Conservation (phyloP, 805 yeast species). For the Maudiozyma turicensis region DNA sequence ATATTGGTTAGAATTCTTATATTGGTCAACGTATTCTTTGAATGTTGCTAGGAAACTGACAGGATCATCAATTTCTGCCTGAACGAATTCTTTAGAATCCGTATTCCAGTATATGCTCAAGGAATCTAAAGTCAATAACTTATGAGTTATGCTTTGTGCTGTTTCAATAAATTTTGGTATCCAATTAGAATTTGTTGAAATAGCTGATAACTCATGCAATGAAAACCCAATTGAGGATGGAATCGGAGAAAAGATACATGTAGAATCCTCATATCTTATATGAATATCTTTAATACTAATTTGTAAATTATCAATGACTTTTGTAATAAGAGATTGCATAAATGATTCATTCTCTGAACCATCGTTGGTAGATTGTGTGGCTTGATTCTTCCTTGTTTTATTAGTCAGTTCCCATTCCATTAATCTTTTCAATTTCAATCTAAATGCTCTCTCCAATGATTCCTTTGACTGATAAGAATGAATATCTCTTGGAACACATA, state of each 20-base stretch:
- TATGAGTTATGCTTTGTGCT: slow-evolving; percentile 56
- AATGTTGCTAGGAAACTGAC: not conserved
- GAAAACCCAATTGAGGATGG: slow-evolving; percentile 83
- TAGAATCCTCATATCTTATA: slow-evolving; percentile 78
- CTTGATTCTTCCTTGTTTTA: slow-evolving; percentile 32
- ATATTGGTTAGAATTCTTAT: slow-evolving; percentile 34
- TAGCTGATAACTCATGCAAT: slow-evolving; percentile 79
- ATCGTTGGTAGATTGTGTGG: slow-evolving; percentile 26
- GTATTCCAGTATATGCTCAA: slow-evolving; percentile 82
- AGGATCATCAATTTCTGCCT: not conserved
- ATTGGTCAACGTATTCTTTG: not conserved
- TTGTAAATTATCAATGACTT: slow-evolving; percentile 87
- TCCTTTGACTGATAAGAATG: slow-evolving; percentile 34
- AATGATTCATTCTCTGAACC: slow-evolving; percentile 62
- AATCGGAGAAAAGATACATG: slow-evolving; percentile 51
- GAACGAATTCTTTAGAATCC: slow-evolving; percentile 33
- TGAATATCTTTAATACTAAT: slow-evolving; percentile 87
- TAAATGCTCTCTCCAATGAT: slow-evolving; percentile 52
- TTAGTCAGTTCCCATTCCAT: slow-evolving; percentile 51
- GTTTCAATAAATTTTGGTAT: slow-evolving; percentile 73
- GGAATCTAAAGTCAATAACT: slow-evolving; percentile 63
- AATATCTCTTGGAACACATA: slow-evolving; percentile 66
- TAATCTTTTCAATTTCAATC: slow-evolving; percentile 55
- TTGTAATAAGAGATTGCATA: slow-evolving; percentile 77
- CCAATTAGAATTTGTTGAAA: slow-evolving; percentile 83